Conservation (phyloP, 768 basidiomycete species). For the Leucocoprinus leucothites region DNA sequence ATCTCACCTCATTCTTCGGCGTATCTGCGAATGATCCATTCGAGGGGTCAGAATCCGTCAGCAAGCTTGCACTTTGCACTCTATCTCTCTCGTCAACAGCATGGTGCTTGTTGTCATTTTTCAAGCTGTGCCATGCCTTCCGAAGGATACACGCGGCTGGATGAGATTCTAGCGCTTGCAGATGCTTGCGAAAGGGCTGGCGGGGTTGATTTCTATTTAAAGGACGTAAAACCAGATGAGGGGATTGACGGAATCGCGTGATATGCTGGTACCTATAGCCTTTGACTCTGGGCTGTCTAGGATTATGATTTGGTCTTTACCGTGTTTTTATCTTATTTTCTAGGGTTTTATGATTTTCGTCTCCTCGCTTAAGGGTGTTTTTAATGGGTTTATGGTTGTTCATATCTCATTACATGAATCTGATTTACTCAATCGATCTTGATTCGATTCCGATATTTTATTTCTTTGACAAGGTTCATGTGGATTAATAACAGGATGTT, state of each 20-base stretch:
- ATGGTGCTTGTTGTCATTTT: slow-evolving; percentile 5
- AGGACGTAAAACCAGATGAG: slow-evolving; percentile 2
- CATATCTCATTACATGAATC: no score
- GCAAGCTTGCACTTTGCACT: neutral
- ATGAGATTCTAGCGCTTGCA: neutral
- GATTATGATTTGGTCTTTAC: no score
- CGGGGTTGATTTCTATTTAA: slow-evolving; percentile 2
- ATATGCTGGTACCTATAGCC: no score
- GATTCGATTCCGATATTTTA: no score
- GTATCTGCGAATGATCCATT: neutral
- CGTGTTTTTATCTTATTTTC: no score
- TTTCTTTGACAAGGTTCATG: no score
- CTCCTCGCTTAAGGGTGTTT: no score
- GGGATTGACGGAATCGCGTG: neutral
- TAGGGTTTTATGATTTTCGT: no score
- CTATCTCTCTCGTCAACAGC: slow-evolving; percentile 3
- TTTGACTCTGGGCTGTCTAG: no score
- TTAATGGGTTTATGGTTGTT: no score
- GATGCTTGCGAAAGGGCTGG: neutral
- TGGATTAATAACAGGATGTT: no score
- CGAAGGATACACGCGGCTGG: neutral
- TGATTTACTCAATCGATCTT: no score
- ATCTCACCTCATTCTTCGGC: neutral
- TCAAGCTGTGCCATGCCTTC: neutral
- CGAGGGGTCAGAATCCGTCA: neutral